Base-by-base conservation (phyloP, 192 early-diverging fungal species). In the Pilobolus umbonatus region DNA sequence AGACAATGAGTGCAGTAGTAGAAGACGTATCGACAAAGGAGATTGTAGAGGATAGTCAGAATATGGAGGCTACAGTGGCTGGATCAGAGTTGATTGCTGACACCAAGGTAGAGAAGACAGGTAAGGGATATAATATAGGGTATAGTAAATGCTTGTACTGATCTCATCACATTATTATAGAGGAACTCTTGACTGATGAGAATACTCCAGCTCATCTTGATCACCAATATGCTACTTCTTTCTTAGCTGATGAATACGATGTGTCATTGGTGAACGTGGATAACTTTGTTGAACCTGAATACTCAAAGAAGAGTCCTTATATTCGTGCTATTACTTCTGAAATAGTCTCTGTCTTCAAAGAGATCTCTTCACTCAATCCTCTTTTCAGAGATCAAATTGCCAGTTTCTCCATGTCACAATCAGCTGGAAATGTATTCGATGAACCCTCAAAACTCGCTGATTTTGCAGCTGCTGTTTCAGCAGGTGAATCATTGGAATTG, bases 371-470 rank as follows among this genome's bases (percentile, higher is more conserved):
- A 7, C 68, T 95, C 66, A 99, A 98, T 67, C 92, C 94, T 9
- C 83, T 99, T 39, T 90, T 99, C 74, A 85, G 96, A 29, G 96
- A 99, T 75, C 96, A 99, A 76, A 99, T 99, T 65, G 89, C 95
- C 56, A 92, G 89, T 64, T 95, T 99, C 71, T 91, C 89, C 45
- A 94, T 96, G 78, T 88, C 87, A 1, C 94, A 97, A 71, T 90
- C 93, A 24, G 93, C 94, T 15, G 94, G 94, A 38, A 95, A 90
- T 48, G 89, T 95, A 15, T 92, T 99, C 75, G 89, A 91, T 57
- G 94, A 96, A 60, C 91, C 96, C 24, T 87, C 91, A 26, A 92
- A 92, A 50, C 72, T 98, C 52, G 95, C 96, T 5, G 96, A 99
- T 73, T 99, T 99, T 78, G 94, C 93, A 3, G 94, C 96, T 0